phyloP scores from a whole-genome alignment of 352 stramenopile genomes.

The Phytopythium aichiense region DNA sequence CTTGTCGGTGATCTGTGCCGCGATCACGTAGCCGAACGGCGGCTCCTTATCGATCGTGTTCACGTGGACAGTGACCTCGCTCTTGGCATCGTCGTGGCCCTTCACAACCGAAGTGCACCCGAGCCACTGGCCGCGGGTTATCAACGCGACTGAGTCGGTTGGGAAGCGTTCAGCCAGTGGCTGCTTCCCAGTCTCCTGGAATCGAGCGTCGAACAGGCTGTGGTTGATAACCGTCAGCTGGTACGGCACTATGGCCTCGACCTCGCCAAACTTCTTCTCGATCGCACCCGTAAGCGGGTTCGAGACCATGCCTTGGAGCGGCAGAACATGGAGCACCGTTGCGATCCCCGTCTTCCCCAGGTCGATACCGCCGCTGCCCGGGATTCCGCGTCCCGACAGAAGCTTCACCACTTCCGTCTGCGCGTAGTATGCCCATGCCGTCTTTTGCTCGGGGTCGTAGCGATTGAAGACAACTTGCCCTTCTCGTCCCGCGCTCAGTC shows the following conservation, averaged over 20 bases:
- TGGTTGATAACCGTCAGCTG: slow-evolving; percentile 93
- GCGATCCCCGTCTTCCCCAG: slow-evolving; percentile 85
- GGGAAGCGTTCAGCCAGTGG: slow-evolving; percentile 91
- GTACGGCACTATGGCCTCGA: slow-evolving; percentile 94
- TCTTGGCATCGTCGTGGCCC: slow-evolving; percentile 48
- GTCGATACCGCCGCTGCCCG: slow-evolving; percentile 90
- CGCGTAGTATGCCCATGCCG: slow-evolving; percentile 60
- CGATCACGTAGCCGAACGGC: slow-evolving; percentile 96
- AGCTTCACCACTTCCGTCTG: slow-evolving; percentile 67
- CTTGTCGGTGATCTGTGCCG: slow-evolving; percentile 89
- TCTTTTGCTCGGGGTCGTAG: slow-evolving; percentile 53
- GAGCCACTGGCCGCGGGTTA: slow-evolving; percentile 88
- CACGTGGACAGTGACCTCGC: slow-evolving; percentile 87
- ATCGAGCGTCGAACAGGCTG: slow-evolving; percentile 93
- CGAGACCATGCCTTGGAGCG: slow-evolving; percentile 91
- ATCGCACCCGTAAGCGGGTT: slow-evolving; percentile 91
- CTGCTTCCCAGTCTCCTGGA: slow-evolving; percentile 83
- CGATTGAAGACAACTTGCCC: slow-evolving; percentile 33
- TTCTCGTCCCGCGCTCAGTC: slow-evolving; percentile 22
- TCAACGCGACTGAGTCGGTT: slow-evolving; percentile 78
- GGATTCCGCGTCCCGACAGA: slow-evolving; percentile 64
- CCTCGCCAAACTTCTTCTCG: slow-evolving; percentile 95
- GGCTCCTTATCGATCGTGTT: slow-evolving; percentile 92
- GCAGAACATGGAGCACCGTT: slow-evolving; percentile 77
- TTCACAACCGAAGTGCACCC: slow-evolving; percentile 85